A percentile compares a stretch with the other conserved stretches of the same genome.
These are phyloP conservation scores for Dactylella cylindrospora DNA, from an alignment of 2,329 filamentous ascomycete genomes.

Conservation along the genomic window DNA sequence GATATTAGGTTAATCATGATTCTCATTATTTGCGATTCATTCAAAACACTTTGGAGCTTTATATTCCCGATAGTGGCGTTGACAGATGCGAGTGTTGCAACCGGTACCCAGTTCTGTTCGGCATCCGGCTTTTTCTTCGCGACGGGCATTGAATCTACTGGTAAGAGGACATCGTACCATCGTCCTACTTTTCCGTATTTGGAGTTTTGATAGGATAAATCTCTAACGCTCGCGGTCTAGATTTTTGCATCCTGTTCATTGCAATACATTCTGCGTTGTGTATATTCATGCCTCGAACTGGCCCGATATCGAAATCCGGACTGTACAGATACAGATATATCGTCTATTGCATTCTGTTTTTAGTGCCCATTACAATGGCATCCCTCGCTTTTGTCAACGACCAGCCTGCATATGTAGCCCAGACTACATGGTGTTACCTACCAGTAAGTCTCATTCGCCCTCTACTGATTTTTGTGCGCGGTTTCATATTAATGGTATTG, in stretches of 20 bases:
- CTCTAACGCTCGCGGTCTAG: too few relatives aligned
- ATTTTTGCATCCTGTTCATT: slow-evolving; percentile 71
- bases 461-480: background rate
- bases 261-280: slow-evolving; percentile 72
- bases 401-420: slow-evolving; percentile 61
- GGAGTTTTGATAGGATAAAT: too few relatives aligned
- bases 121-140: slow-evolving; percentile 68
- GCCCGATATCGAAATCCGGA: slow-evolving; percentile 59
- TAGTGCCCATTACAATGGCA: slow-evolving; percentile 63
- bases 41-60: slow-evolving; percentile 69
- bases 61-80: slow-evolving; percentile 65
- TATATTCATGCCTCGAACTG: slow-evolving; percentile 63
- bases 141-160: slow-evolving; percentile 66
- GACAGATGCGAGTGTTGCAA: slow-evolving; percentile 56
- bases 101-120: slow-evolving; percentile 64
- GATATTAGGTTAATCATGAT: slow-evolving; percentile 68
- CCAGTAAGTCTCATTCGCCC: slow-evolving; percentile 52
- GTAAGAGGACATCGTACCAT: slow-evolving; percentile 50
- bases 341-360: slow-evolving; percentile 62
- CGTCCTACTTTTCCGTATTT: background rate
- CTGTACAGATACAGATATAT: slow-evolving; percentile 67
- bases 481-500: slow-evolving; percentile 9
- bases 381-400: slow-evolving; percentile 65
- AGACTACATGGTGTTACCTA: slow-evolving; percentile 70
- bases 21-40: slow-evolving; percentile 70